Evolutionary conservation across 768 basidiomycete species (phyloP).

Genomic region (Steccherinum ochraceum): DNA sequence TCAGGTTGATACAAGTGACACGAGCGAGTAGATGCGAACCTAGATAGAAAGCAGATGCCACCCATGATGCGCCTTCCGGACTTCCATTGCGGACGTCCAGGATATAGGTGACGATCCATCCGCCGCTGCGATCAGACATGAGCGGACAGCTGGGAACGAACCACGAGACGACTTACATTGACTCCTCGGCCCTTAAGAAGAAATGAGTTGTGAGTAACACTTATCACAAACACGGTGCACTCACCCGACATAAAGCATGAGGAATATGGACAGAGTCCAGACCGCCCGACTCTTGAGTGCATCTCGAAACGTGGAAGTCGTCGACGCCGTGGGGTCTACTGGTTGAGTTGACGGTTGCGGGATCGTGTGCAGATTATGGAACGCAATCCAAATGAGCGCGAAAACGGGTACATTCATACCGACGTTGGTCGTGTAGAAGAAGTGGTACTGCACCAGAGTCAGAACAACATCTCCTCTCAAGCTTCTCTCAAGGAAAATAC

Average conservation of each 20-base stretch:
- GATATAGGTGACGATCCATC: slow-evolving; percentile 25
- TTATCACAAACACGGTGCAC: neutral
- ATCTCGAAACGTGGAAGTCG: slow-evolving; percentile 5
- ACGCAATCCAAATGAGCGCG: slow-evolving; percentile 17
- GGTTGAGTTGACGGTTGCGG: slow-evolving; percentile 13
- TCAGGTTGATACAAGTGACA: neutral
- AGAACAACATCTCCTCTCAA: neutral
- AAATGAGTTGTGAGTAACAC: too few species aligned
- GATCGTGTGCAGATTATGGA: slow-evolving; percentile 15
- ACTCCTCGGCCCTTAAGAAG: slow-evolving; percentile 19
- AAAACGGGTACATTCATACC: slow-evolving; percentile 19
- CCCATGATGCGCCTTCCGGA: slow-evolving; percentile 23
- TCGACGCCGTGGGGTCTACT: neutral
- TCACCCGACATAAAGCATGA: slow-evolving; percentile 22
- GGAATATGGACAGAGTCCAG: slow-evolving; percentile 21
- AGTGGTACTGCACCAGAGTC: slow-evolving; percentile 14
- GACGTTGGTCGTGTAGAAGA: slow-evolving; percentile 21
- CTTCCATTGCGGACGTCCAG: slow-evolving; percentile 21
- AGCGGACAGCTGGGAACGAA: neutral
- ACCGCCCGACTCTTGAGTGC: slow-evolving; percentile 18
- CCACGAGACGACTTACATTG: slow-evolving; percentile 16
- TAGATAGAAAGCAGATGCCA: slow-evolving; percentile 22
- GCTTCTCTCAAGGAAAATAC: slow-evolving; percentile 1
- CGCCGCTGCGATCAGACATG: slow-evolving; percentile 12
- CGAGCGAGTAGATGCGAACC: slow-evolving; percentile 5